Percentiles rank a stretch among this genome's conserved stretches.
phyloP scores from a whole-genome alignment of 2,329 filamentous ascomycete genomes.

The Colletotrichum tofieldiae region DNA sequence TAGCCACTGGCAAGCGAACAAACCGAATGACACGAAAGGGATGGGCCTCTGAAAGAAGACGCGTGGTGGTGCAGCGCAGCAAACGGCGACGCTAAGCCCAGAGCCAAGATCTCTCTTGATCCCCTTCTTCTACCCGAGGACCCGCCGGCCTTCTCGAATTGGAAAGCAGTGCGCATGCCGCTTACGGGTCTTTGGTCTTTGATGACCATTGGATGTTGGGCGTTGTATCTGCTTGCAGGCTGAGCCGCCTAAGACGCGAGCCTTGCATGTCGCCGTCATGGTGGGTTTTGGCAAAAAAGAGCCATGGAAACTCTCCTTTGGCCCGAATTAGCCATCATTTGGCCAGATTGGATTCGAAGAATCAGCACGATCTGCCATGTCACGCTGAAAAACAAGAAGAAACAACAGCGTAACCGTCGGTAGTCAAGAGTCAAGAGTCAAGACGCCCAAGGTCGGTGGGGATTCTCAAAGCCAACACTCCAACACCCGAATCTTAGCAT shows the following conservation, averaged over 20 bases:
- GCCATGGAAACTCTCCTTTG: neutral
- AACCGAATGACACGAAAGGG: conserved; percentile 25
- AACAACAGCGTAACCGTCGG: neutral
- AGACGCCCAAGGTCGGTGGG: conserved; percentile 1
- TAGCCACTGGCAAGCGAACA: conserved; percentile 14
- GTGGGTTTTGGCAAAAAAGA: neutral
- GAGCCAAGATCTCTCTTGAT: conserved; percentile 27
- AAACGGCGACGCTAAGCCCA: conserved; percentile 27
- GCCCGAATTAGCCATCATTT: too few relatives aligned
- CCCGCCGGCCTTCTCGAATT: conserved; percentile 29
- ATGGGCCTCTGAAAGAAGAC: conserved; percentile 1
- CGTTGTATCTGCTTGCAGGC: neutral
- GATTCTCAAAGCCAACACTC: conserved; percentile 1
- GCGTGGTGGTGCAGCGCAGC: conserved; percentile 9
- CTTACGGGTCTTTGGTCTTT: neutral
- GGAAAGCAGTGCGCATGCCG: conserved; percentile 33
- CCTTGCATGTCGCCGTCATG: neutral
- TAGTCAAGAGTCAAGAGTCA: neutral
- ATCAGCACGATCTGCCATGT: neutral
- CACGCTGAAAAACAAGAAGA: neutral
- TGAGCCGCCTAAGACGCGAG: neutral
- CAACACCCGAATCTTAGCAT: conserved; percentile 25
- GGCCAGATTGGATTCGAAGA: neutral
- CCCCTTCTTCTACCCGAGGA: conserved; percentile 28
- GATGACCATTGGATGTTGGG: conserved; percentile 1